Percentiles rank a stretch among this genome's conserved stretches.
phyloP scores from a whole-genome alignment of 305 asterid species.

The Coffea humblotiana region DNA sequence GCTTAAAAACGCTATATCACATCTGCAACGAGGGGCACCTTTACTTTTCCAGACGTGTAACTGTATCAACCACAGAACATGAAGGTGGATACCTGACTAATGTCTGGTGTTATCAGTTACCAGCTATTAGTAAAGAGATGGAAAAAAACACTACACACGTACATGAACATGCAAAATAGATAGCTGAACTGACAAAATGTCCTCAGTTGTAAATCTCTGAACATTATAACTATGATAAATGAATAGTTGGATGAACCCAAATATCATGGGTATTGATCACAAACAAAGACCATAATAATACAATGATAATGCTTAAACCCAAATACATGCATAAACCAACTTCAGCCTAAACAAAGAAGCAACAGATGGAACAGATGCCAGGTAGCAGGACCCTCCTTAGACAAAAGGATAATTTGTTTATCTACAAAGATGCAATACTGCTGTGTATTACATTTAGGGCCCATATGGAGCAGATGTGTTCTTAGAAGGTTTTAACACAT shows the following conservation, averaged over 20 bases:
- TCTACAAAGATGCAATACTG: not conserved
- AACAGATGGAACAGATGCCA: not conserved
- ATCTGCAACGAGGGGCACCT: conserved; percentile 23
- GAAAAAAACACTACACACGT: not conserved
- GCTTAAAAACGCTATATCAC: conserved; percentile 11
- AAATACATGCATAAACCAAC: too few relatives aligned
- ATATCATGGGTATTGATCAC: too few relatives aligned
- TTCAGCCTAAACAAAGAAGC: not conserved
- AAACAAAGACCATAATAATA: too few relatives aligned
- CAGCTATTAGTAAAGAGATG: not conserved
- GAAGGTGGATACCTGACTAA: conserved; percentile 23
- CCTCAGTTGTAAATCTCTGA: too few relatives aligned
- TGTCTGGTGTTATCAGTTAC: conserved; percentile 19
- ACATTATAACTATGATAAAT: too few relatives aligned
- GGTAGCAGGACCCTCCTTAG: not conserved
- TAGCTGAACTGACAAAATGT: not conserved
- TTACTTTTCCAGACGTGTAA: conserved; percentile 27
- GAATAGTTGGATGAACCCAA: too few relatives aligned
- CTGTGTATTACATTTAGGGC: conserved; percentile 28
- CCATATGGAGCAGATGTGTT: conserved; percentile 61
- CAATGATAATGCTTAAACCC: too few relatives aligned
- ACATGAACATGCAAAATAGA: not conserved
- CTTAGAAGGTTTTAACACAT: conserved; percentile 30
- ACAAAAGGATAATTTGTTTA: not conserved
- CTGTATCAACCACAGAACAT: conserved; percentile 29